Base-by-base conservation (phyloP, 371 early-diverging fungal genomes). In the Umbelopsis sp. region DNA sequence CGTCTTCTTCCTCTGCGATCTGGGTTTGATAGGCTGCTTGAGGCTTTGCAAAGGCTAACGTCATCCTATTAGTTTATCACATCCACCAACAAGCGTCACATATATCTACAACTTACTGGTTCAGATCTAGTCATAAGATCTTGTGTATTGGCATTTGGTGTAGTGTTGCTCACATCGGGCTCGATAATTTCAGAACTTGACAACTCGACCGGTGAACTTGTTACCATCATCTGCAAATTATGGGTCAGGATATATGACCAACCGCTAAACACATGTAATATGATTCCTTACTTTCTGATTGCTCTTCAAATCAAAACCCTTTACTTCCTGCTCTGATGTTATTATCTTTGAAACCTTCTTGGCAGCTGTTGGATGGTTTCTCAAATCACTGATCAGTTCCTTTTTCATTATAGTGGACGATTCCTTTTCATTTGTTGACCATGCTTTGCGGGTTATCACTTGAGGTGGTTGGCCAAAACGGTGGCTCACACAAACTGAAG, bases 381-480 rank as follows among this genome's bases (percentile, higher is more conserved):
- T 29, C 1, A 57, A 32, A 29, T 24, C 57, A 18, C 35, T 18
- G 12, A 57, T 35, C 1, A 57, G 29, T 18, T 29, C 18, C 37
- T 35, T 57, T 29, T 57, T 57, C 14, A 57, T 12, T 35, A 16
- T 35, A 12, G 11, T 16, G 5, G 37, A 16, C 35, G 57, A 29
- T n/a, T 16, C 57, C 18, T 35, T 29, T 35, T 57, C 57, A 14
- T 57, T 32, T 7, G 35, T 18, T 29, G 35, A 3, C 35, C 29
- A 35, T 6, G 57, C 29, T 18, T n/a, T 29, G 29, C 57, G 57
- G 9, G 29, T 35, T 16, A 57, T 57, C 8, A 57, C 29, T 35
- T 57, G 57, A 32, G 57, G 57, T 16, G 57, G 35, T 18, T 57
- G 57, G 35, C 57, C 57, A 35, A 57, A 57, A 4, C 57, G 29